A percentile compares a stretch with the other conserved stretches of the same genome.
phyloP scores from a whole-genome alignment of 352 stramenopile genomes.

The Pythium brassicae region DNA sequence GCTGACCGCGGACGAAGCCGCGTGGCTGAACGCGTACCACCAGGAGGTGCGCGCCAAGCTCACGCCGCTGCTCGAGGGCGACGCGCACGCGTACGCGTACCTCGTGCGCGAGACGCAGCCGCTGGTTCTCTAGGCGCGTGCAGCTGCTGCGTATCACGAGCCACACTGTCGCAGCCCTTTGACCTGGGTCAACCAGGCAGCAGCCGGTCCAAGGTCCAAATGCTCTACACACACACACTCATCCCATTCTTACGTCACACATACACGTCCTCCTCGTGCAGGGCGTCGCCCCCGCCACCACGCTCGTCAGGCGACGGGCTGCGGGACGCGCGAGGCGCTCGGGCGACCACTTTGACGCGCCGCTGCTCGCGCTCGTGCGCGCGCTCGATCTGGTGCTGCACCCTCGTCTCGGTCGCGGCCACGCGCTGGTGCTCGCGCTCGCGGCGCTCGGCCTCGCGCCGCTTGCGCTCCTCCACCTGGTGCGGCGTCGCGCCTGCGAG shows the following conservation, averaged over 20 bases:
- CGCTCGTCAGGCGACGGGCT: constrained; percentile 29
- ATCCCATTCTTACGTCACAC: background rate
- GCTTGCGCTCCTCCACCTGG: constrained; percentile 47
- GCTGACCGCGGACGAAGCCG: constrained; percentile 88
- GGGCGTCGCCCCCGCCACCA: background rate
- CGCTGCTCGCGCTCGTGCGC: constrained; percentile 41
- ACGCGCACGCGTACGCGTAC: constrained; percentile 65
- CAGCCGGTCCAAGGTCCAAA: too few relatives aligned
- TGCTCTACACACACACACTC: background rate
- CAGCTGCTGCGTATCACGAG: too few relatives aligned
- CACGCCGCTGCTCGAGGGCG: constrained; percentile 76
- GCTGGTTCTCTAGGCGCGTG: constrained; percentile 21
- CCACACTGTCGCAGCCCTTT: too few relatives aligned
- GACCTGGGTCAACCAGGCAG: too few relatives aligned
- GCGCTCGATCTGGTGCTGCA: constrained; percentile 50
- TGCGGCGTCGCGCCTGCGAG: constrained; percentile 61
- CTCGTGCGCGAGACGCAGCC: constrained; percentile 74
- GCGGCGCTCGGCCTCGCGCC: constrained; percentile 40
- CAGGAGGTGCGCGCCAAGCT: constrained; percentile 90
- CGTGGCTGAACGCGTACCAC: constrained; percentile 96
- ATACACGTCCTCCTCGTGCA: background rate
- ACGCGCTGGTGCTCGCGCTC: constrained; percentile 47
- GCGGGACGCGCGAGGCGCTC: constrained; percentile 29
- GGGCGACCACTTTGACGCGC: constrained; percentile 17
- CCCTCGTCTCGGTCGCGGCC: constrained; percentile 33